Evolutionary conservation across 2,329 filamentous ascomycete species (phyloP), one percentile per base, ranked within the genome.

Genomic region (Amphichorda felina): DNA sequence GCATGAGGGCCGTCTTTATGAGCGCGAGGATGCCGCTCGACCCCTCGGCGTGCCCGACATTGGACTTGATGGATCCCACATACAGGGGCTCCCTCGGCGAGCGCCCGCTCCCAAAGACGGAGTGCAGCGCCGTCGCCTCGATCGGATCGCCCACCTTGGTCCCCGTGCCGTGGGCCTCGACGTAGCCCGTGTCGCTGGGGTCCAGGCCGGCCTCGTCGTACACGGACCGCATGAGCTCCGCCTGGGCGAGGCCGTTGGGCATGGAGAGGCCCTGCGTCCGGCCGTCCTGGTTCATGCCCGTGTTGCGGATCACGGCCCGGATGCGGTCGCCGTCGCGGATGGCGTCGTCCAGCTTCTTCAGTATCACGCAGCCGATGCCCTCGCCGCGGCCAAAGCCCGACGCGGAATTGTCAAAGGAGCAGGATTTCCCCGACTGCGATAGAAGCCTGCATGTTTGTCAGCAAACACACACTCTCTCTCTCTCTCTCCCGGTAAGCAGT

Each of bases 341-440:
- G 2, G 75, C 75, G 39, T 70, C 60, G 24, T 65, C 60, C 0
- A 79, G 57, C 1, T 61, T 64, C 53, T 79, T 79, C 10, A 80
- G 48, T 9, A 78, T 48, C 3, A 80, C 43, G 34, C 68, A 59
- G 6, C 59, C 70, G 15, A 67, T 63, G 4, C 73, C 75, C 43
- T 80, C 75, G 8, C 72, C 76, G 8, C 75, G 64, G 0, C 66
- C 73, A 43, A 76, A 82, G 0, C 77, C 78, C 10, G 19, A 21
- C 14, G 26, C 33, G n/a, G 15, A 22, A 9, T 34, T 28, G 14
- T 39, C 37, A 9, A 32, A 30, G 28, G 28, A 8, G 9, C 3
- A 14, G 3, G 30, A 18, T 19, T 33, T 33, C 5, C 30, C 30
- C 10, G 15, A 8, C 15, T 33, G 15, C 13, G 15, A 18, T 8